Evolutionary conservation across 768 basidiomycete species (phyloP).

Genomic region (Epithele typhae): DNA sequence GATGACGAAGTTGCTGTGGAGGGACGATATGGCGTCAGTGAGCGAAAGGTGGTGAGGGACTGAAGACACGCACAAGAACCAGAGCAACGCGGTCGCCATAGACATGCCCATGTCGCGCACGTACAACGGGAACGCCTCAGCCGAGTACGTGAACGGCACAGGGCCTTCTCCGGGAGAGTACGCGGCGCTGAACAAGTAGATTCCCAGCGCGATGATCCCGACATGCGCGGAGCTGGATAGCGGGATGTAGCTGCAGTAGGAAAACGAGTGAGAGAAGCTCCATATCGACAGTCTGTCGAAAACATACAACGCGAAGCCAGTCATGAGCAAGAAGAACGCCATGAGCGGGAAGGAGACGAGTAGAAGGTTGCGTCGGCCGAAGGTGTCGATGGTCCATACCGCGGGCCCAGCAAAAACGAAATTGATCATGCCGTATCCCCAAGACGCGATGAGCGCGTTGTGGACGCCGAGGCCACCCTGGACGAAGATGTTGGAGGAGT

Average conservation of each 20-base stretch:
- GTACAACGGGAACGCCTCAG: slow-evolving; percentile 84
- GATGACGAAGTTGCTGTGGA: slow-evolving; percentile 47
- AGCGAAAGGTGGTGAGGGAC: no score
- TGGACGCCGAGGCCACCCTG: slow-evolving; percentile 48
- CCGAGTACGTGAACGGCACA: slow-evolving; percentile 80
- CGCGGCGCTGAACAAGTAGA: slow-evolving; percentile 55
- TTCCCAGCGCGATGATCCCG: slow-evolving; percentile 44
- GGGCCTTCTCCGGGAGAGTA: slow-evolving; percentile 86
- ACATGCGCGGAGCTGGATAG: slow-evolving; percentile 29
- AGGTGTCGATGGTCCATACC: slow-evolving; percentile 51
- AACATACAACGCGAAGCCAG: slow-evolving; percentile 42
- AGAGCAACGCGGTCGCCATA: slow-evolving; percentile 54
- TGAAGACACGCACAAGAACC: slow-evolving; percentile 36
- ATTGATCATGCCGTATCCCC: slow-evolving; percentile 41
- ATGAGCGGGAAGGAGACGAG: slow-evolving; percentile 49
- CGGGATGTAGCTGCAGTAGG: slow-evolving; percentile 7
- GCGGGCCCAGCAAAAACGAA: slow-evolving; percentile 37
- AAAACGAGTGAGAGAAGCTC: no score
- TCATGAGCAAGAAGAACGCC: slow-evolving; percentile 40
- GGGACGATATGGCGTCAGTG: slow-evolving; percentile 7
- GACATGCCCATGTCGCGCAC: slow-evolving; percentile 77
- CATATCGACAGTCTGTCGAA: no score
- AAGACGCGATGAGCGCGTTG: slow-evolving; percentile 52
- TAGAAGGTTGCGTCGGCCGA: slow-evolving; percentile 54
- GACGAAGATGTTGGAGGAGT: slow-evolving; percentile 69